Conservation (phyloP, 345 rosid species). For the Salix viminalis region DNA sequence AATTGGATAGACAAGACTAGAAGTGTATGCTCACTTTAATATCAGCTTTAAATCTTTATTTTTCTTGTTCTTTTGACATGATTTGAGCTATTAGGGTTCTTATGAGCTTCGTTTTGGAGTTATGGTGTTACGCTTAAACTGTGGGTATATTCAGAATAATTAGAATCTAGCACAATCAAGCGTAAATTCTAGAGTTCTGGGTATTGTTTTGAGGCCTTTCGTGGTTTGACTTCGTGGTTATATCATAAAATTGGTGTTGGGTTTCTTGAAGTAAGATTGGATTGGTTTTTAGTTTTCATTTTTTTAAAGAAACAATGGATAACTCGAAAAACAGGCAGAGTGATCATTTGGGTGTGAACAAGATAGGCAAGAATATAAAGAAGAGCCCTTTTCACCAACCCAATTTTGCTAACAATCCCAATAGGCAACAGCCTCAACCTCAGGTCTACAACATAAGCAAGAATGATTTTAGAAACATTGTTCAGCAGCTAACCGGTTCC, state of each 20-base stretch:
- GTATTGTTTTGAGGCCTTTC: background rate
- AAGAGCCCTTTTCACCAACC: slow-evolving; percentile 89
- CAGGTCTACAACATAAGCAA: slow-evolving; percentile 94
- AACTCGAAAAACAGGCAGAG: slow-evolving; percentile 60
- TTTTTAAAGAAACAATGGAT: slow-evolving; percentile 44
- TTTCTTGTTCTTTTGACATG: slow-evolving; percentile 3
- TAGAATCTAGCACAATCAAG: background rate
- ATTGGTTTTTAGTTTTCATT: background rate
- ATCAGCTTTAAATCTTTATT: slow-evolving; percentile 11
- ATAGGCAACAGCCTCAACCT: slow-evolving; percentile 75
- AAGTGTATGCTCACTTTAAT: slow-evolving; percentile 7
- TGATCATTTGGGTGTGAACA: slow-evolving; percentile 84
- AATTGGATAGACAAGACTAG: background rate
- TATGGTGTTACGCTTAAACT: slow-evolving; percentile 5
- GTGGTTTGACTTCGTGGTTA: slow-evolving; percentile 8
- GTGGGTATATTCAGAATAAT: background rate
- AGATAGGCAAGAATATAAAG: slow-evolving; percentile 70
- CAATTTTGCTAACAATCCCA: slow-evolving; percentile 35
- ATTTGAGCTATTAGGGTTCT: slow-evolving; percentile 3
- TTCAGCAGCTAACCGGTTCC: slow-evolving; percentile 91
- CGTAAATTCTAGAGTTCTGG: slow-evolving; percentile 11
- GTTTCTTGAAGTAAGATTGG: slow-evolving; percentile 4
- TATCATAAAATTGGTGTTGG: background rate
- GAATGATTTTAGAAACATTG: slow-evolving; percentile 77
- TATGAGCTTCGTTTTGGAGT: background rate